Base-by-base conservation (phyloP, 2,329 filamentous ascomycete species). In the Claviceps capensis region DNA sequence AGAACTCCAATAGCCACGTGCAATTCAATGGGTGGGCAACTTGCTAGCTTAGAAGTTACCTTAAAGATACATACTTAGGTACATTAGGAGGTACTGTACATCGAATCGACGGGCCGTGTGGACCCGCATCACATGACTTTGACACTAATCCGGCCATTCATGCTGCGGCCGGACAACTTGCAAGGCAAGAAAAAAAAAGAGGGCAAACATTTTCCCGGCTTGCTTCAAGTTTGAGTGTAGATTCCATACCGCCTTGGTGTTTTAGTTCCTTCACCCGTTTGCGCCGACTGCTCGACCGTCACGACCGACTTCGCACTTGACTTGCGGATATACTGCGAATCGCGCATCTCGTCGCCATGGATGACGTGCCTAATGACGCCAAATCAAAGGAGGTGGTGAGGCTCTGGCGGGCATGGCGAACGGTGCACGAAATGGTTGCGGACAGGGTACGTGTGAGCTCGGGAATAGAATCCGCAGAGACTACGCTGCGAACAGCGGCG, bases 381-480 rank as follows among this genome's bases (percentile, higher is more conserved):
- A 75, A 73, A 66, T 68, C 72, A 58, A 76, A 76, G 65, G 71
- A 74, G 67, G 68, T 76, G 48, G 72, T 78, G 62, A 82, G 86
- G 65, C 81, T 96, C 60, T 98, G 93, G 91, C 86, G 91, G 69
- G 88, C 90, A 61, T 94, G 88, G 81, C 82, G 83, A 69, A 98
- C 93, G 8, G 83, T 89, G 48, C 88, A 95, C 69, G 88, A 98
- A 76, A 95, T 98, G 91, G 85, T 93, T 61, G 76, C 79, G 56
- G 93, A 97, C 69, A 75, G 91, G 67, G 90, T 95, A 79, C 62
- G 85, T 51, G 30, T 30, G 34, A 23, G 37, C 19, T 48, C 19
- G 19, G 16, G 4, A 23, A 23, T 14, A 44, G 42, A 44, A 44
- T 16, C 19, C 22, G 26, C 19, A 26, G 13, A 43, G 41, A 44